phyloP scores from a whole-genome alignment of 176 grass and related monocot species.

The Poa pratensis region DNA sequence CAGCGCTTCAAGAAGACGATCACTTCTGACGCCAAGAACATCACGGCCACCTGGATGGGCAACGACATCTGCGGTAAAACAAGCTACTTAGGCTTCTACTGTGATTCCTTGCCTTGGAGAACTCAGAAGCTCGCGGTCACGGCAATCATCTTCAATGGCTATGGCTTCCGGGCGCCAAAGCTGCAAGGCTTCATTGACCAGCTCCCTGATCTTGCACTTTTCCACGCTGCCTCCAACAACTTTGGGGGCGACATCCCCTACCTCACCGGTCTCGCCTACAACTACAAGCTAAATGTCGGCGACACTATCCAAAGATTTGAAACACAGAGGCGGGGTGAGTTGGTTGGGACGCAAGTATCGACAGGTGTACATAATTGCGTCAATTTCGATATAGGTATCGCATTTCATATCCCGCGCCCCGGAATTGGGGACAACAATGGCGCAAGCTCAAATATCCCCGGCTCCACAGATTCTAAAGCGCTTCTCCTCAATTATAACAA shows the following conservation, averaged over 20 bases:
- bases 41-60: constrained; percentile 28
- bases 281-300: too few species aligned
- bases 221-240: constrained; percentile 59
- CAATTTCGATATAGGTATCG: too few species aligned
- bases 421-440: too few species aligned
- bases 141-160: constrained; percentile 26
- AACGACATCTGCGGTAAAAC: not conserved
- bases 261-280: not conserved
- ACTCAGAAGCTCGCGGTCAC: not conserved
- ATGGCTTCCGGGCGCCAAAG: not conserved
- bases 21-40: constrained; percentile 37
- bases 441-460: too few species aligned
- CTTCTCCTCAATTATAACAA: constrained; percentile 57
- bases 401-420: too few species aligned
- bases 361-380: too few species aligned
- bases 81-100: constrained; percentile 41
- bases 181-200: constrained; percentile 17
- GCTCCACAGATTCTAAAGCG: not conserved
- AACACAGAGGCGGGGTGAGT: too few species aligned
- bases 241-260: not conserved
- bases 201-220: constrained; percentile 47
- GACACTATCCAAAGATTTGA: too few species aligned
- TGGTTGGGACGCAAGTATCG: too few species aligned
- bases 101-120: not conserved
- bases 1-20: constrained; percentile 54